Conservation (phyloP, 768 basidiomycete species). For the Amanita exitialis region DNA sequence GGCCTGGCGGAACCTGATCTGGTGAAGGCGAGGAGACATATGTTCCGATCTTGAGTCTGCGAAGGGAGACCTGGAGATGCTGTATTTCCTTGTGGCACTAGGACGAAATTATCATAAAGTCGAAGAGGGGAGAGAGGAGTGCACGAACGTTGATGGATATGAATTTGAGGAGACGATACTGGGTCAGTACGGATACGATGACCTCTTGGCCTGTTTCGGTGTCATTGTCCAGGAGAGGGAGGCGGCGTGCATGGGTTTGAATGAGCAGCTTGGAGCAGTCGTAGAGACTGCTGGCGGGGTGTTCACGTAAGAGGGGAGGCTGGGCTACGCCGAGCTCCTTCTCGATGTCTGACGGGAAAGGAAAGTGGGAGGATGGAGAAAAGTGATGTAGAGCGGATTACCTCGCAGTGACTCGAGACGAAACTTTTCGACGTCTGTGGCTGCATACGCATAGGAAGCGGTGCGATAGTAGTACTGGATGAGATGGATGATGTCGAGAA, state of each 20-base stretch:
- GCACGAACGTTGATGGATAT: conserved; percentile 86
- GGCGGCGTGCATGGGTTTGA: conserved; percentile 88
- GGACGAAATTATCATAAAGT: conserved; percentile 4
- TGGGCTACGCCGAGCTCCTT: conserved; percentile 84
- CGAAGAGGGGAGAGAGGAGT: background rate
- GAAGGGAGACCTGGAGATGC: conserved; percentile 69
- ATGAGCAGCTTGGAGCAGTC: conserved; percentile 88
- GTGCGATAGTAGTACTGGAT: conserved; percentile 97
- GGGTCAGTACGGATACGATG: conserved; percentile 91
- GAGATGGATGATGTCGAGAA: conserved; percentile 97
- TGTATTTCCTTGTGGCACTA: conserved; percentile 84
- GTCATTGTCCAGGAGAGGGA: conserved; percentile 90
- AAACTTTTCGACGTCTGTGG: conserved; percentile 88
- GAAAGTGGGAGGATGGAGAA: conserved; percentile 5
- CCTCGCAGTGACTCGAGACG: conserved; percentile 84
- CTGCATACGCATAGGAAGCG: conserved; percentile 75
- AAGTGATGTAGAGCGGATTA: conserved; percentile 20
- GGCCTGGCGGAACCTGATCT: conserved; percentile 35
- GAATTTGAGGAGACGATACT: conserved; percentile 97
- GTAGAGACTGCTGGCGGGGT: conserved; percentile 80
- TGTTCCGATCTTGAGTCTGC: conserved; percentile 86
- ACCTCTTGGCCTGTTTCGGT: conserved; percentile 92
- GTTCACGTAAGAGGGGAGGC: conserved; percentile 83
- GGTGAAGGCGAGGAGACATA: conserved; percentile 58
- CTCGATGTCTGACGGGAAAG: conserved; percentile 71